phyloP scores from a whole-genome alignment of 768 basidiomycete species.

The Russula abietina region DNA sequence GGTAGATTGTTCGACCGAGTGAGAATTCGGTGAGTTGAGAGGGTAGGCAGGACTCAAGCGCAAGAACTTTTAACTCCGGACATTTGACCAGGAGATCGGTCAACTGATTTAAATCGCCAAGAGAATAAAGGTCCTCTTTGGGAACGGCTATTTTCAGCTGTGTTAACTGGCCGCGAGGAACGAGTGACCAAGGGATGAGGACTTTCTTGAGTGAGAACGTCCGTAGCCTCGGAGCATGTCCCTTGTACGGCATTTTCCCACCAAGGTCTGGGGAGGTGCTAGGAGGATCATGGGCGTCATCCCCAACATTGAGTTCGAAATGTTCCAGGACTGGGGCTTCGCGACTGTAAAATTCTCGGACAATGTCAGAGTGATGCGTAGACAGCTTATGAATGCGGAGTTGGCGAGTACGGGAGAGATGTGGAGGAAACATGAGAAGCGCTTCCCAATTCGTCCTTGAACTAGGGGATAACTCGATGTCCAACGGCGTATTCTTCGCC shows the following conservation, averaged over 20 bases:
- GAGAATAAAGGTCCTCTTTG: not conserved
- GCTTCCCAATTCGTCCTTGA: not conserved
- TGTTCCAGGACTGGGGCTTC: slow-evolving; percentile 10
- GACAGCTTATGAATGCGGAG: not conserved
- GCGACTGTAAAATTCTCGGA: not conserved
- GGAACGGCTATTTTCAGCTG: not conserved
- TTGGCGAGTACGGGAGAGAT: slow-evolving; percentile 6
- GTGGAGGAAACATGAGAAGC: not conserved
- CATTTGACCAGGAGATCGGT: not conserved
- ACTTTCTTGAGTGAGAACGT: not conserved
- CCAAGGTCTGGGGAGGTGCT: not conserved
- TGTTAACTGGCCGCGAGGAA: slow-evolving; percentile 7
- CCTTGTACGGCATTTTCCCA: not conserved
- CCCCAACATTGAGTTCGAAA: slow-evolving; percentile 4
- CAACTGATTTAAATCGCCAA: not conserved
- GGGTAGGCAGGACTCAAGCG: slow-evolving; percentile 2
- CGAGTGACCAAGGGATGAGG: not conserved
- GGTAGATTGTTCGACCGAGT: not conserved
- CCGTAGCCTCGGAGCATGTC: not conserved
- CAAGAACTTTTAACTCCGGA: slow-evolving; percentile 7
- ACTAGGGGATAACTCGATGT: not conserved
- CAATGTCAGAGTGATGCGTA: not conserved
- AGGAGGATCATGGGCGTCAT: not conserved
- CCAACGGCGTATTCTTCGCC: not conserved
- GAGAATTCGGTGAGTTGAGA: not conserved